Base-by-base conservation (phyloP, 306 rosid species). In the Cotoneaster glaucophyllus region DNA sequence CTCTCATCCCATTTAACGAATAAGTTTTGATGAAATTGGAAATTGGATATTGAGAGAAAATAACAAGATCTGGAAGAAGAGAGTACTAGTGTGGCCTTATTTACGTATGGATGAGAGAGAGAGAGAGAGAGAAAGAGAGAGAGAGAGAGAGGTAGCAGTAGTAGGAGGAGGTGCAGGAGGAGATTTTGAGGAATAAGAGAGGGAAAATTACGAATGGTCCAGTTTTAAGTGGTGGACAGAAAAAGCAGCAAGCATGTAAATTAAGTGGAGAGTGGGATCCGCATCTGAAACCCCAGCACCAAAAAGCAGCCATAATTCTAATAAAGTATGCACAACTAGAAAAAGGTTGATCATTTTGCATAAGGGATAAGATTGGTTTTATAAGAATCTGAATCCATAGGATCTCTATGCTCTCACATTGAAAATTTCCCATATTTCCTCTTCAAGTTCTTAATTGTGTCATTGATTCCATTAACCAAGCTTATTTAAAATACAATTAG, bases 261-360 rank as follows among this genome's bases (percentile, higher is more conserved):
- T 43, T 11, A 44, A 59, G 75, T 59, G 70, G 70, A 9, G 44
- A 21, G 77, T 71, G 81, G 71, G 69, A 78, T 78, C 77, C 72
- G 32, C 66, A 43, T 59, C 75, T 15, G 41, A 45, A 69, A 29
- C 12, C 75, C 6, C 71, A 71, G 28, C 25, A 22, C 41, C 19
- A 41, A 31, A 73, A 73, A 59, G 57, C 11, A 18, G 19, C 3
- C 32, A 62, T 41, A 17, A 25, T 73, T 57, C 5, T n/a, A 65
- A 65, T 34, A 65, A 34, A 18, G 5, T 32, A 43, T 69, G 21
- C 22, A 28, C 22, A 58, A 59, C 19, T 32, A 58, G 24, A 28
- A 56, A 13, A 67, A 14, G 43, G 41, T 18, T 13, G 44, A 4
- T 57, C 80, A 67, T 54, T 41, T 54, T 54, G 18, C 22, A 4